phyloP scores from a whole-genome alignment of 2,329 filamentous ascomycete species.

The Mariannaea sp. region DNA sequence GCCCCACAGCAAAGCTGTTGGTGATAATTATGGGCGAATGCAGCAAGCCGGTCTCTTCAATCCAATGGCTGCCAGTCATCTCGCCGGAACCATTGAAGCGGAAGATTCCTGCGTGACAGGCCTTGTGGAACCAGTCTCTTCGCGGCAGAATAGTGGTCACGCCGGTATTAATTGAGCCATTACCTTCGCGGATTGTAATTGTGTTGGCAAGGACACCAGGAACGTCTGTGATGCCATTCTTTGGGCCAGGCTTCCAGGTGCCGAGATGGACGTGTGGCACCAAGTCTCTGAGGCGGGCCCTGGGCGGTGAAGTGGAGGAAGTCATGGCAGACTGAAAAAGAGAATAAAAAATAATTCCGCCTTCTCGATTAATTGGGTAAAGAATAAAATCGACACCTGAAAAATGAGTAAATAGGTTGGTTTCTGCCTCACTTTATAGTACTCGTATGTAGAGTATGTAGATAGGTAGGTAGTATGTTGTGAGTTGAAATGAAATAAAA shows the following conservation, averaged over 20 bases:
- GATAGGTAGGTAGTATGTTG: too few relatives aligned
- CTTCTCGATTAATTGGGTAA: too few relatives aligned
- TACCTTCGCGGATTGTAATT: constrained; percentile 42
- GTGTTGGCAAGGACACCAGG: constrained; percentile 50
- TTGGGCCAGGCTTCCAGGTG: constrained; percentile 46
- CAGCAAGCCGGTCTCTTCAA: constrained; percentile 59
- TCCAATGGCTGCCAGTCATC: constrained; percentile 64
- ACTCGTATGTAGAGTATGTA: too few relatives aligned
- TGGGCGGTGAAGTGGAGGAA: neutral
- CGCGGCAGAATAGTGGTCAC: constrained; percentile 53
- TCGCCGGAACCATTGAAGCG: constrained; percentile 68
- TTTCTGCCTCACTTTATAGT: too few relatives aligned
- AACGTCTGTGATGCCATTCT: constrained; percentile 54
- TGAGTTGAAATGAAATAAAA: too few relatives aligned
- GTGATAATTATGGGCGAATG: constrained; percentile 14
- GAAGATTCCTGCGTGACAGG: constrained; percentile 57
- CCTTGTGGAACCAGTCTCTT: constrained; percentile 40
- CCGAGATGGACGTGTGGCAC: constrained; percentile 49
- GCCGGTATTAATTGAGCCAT: constrained; percentile 48
- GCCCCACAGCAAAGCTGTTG: constrained; percentile 24
- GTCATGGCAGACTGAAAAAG: neutral
- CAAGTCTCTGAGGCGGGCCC: constrained; percentile 43
- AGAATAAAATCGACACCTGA: too few relatives aligned
- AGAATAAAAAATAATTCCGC: too few relatives aligned
- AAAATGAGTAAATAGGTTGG: too few relatives aligned